Conservation (phyloP, 257 asterid species). For the Forsythia suspensa region DNA sequence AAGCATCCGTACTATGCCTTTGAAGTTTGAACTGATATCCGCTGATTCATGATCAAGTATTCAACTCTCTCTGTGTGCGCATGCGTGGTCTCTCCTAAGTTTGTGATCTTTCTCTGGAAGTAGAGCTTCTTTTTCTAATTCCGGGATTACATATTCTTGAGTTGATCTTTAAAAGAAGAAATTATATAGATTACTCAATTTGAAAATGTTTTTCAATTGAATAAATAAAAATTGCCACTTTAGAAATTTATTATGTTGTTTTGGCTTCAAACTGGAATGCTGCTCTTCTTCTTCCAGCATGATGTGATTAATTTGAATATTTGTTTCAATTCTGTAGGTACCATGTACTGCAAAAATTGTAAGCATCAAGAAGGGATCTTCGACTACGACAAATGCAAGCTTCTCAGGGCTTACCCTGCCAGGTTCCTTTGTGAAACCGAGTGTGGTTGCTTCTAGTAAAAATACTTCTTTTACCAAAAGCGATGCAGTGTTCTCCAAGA, state of each 20-base stretch:
- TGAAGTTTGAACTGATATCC: no score
- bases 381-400: constrained; percentile 42
- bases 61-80: not conserved
- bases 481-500: constrained; percentile 33
- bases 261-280: not conserved
- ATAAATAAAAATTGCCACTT: not conserved
- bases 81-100: not conserved
- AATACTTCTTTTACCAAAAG: constrained; percentile 31
- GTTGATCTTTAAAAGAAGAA: not conserved
- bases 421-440: constrained; percentile 48
- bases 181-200: no score
- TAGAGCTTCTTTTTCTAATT: not conserved
- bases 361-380: constrained; percentile 63
- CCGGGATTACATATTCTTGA: not conserved
- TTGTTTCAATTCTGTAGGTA: constrained; percentile 43
- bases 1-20: no score
- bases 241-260: not conserved
- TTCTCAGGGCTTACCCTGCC: constrained; percentile 30
- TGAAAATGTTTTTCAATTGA: not conserved
- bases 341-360: constrained; percentile 64
- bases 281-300: not conserved
- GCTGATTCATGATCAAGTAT: not conserved
- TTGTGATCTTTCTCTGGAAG: not conserved
- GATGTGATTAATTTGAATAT: not conserved
- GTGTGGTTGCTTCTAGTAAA: constrained; percentile 34